Evolutionary conservation across 108 stramenopile genomes (phyloP).

Genomic region (Craspedostauros australis): DNA sequence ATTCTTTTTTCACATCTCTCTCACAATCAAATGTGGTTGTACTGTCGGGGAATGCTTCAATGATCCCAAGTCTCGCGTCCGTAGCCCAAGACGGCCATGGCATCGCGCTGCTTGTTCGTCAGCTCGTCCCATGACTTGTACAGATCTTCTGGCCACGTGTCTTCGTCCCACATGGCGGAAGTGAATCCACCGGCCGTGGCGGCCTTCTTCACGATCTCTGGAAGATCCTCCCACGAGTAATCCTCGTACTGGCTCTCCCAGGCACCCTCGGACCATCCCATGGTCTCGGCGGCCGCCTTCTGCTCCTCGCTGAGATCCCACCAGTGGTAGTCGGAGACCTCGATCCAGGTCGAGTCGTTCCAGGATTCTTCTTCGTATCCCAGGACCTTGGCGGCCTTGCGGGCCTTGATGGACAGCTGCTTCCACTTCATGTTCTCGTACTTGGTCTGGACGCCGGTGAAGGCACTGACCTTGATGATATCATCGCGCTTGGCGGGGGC

Average conservation of each 20-base stretch:
- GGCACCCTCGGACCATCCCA: conserved; percentile 49
- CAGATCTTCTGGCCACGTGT: conserved; percentile 11
- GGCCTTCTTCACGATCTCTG: conserved; percentile 33
- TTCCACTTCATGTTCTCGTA: conserved; percentile 42
- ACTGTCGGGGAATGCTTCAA: no score
- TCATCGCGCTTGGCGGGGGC: neutral
- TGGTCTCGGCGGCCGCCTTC: conserved; percentile 21
- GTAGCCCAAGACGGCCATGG: conserved; percentile 22
- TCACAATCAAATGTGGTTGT: no score
- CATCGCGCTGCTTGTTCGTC: conserved; percentile 13
- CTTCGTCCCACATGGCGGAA: conserved; percentile 44
- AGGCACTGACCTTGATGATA: conserved; percentile 13
- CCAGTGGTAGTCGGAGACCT: conserved; percentile 37
- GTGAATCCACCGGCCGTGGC: conserved; percentile 42
- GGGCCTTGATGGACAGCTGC: conserved; percentile 32
- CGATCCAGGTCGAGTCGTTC: conserved; percentile 29
- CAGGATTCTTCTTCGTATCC: conserved; percentile 39
- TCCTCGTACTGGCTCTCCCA: conserved; percentile 56
- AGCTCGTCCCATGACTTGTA: conserved; percentile 25
- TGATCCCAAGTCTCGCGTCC: conserved; percentile 17
- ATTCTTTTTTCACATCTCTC: no score
- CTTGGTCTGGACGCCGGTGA: conserved; percentile 46
- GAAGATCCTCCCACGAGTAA: conserved; percentile 38
- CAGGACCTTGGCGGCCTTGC: conserved; percentile 39
- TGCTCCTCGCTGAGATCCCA: conserved; percentile 42